Percentiles rank a stretch among this genome's conserved stretches.
phyloP scores from a whole-genome alignment of 352 stramenopile species.

The Globisporangium megalacanthum region DNA sequence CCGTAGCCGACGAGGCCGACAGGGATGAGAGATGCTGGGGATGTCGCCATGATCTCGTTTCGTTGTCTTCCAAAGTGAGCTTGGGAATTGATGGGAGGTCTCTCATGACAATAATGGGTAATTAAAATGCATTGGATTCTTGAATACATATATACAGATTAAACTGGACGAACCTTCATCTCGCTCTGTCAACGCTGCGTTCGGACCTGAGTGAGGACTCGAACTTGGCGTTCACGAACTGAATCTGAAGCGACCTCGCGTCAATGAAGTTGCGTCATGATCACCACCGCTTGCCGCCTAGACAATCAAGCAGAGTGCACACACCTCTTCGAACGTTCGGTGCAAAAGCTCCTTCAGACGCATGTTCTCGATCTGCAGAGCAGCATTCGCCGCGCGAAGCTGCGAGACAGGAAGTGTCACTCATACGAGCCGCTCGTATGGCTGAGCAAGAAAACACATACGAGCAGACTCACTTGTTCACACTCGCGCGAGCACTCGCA shows the following conservation, averaged over 20 bases:
- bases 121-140: too few relatives aligned
- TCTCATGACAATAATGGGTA: too few relatives aligned
- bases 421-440: conserved; percentile 1
- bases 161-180: too few relatives aligned
- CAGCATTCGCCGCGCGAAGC: conserved; percentile 17
- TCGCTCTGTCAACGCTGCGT: too few relatives aligned
- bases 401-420: conserved; percentile 7
- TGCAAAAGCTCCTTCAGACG: conserved; percentile 28
- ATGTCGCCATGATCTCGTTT: not conserved
- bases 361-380: conserved; percentile 27
- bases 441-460: not conserved
- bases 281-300: too few relatives aligned
- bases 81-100: not conserved
- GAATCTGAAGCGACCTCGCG: conserved; percentile 3
- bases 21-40: conserved; percentile 22
- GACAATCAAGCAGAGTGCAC: too few relatives aligned
- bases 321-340: conserved; percentile 32
- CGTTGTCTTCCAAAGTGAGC: not conserved
- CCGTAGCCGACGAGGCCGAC: conserved; percentile 73
- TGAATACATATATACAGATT: too few relatives aligned
- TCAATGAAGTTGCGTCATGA: not conserved
- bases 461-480: not conserved
- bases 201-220: not conserved
- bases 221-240: conserved; percentile 1
- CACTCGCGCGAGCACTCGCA: not conserved